Evolutionary conservation across 1,139 yeast genomes (phyloP).

Genomic region (Geotrichum macrosporum): DNA sequence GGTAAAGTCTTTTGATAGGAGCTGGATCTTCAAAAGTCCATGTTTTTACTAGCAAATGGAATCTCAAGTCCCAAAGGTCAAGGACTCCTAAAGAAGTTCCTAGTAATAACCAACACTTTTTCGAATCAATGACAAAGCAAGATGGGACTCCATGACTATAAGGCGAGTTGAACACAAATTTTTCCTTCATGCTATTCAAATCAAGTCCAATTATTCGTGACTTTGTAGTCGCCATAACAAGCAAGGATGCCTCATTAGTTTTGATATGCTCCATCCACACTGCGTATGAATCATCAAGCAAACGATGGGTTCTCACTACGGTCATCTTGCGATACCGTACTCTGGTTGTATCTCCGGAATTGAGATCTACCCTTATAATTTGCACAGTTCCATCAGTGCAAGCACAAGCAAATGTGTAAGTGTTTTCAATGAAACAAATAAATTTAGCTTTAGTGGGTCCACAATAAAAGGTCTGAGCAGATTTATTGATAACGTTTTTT

Average conservation of each 20-base stretch:
- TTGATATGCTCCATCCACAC: conserved; percentile 43
- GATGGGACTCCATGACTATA: conserved; percentile 62
- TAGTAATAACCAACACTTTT: conserved; percentile 57
- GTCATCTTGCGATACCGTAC: conserved; percentile 39
- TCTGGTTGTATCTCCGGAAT: conserved; percentile 37
- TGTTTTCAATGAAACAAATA: conserved; percentile 49
- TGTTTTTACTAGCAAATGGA: conserved; percentile 53
- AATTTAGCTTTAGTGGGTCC: conserved; percentile 33
- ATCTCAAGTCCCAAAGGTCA: conserved; percentile 78
- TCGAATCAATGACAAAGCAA: conserved; percentile 54
- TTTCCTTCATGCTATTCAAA: conserved; percentile 52
- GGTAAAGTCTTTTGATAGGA: conserved; percentile 46
- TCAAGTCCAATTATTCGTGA: conserved; percentile 56
- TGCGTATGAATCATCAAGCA: conserved; percentile 45
- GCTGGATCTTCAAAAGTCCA: conserved; percentile 51
- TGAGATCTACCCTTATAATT: conserved; percentile 54
- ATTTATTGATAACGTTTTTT: conserved; percentile 56
- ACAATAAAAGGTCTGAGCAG: conserved; percentile 42
- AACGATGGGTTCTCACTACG: conserved; percentile 44
- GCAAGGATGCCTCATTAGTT: conserved; percentile 28
- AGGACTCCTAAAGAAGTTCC: conserved; percentile 75
- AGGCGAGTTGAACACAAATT: conserved; percentile 50
- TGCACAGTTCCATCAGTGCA: conserved; percentile 61
- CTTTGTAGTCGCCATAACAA: conserved; percentile 50
- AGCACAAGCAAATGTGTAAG: conserved; percentile 65